Evolutionary conservation across 768 basidiomycete species (phyloP).

Genomic region (Psilocybe azurescens): DNA sequence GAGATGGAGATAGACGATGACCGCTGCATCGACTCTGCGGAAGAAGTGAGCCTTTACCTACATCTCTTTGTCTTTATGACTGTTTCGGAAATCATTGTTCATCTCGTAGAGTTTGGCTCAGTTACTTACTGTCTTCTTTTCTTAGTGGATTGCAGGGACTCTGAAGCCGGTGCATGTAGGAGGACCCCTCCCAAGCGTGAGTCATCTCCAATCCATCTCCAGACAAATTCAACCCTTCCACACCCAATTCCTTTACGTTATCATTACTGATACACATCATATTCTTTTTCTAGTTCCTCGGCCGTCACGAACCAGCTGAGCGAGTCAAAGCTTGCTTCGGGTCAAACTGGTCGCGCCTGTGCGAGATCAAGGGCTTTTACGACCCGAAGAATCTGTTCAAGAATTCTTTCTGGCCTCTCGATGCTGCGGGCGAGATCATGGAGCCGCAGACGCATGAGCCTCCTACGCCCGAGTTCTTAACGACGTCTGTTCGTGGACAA

Average conservation of each 20-base stretch:
- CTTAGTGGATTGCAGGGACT: conserved; percentile 80
- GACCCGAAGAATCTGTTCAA: conserved; percentile 81
- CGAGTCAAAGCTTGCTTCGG: conserved; percentile 75
- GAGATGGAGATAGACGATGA: conserved; percentile 83
- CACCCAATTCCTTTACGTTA: neutral
- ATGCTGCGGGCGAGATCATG: conserved; percentile 58
- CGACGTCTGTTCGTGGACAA: conserved; percentile 29
- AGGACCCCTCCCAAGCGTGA: conserved; percentile 84
- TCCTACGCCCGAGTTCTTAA: conserved; percentile 44
- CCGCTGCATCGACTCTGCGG: conserved; percentile 81
- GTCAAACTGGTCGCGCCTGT: conserved; percentile 73
- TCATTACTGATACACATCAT: neutral
- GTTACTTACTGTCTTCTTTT: conserved; percentile 17
- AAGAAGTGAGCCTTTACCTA: conserved; percentile 57
- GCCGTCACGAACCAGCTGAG: conserved; percentile 66
- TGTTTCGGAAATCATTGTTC: neutral
- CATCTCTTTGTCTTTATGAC: neutral
- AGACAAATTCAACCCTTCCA: neutral
- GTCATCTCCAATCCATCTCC: conserved; percentile 32
- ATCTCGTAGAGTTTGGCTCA: neutral
- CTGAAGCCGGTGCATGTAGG: conserved; percentile 75
- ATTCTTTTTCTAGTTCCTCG: conserved; percentile 63
- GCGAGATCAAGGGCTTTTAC: conserved; percentile 72
- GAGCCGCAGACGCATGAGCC: conserved; percentile 69
- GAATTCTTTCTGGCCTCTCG: conserved; percentile 83